These are phyloP conservation scores for Flaveria robusta DNA, from an alignment of 129 eudicot genomes.

Conservation along the genomic window DNA sequence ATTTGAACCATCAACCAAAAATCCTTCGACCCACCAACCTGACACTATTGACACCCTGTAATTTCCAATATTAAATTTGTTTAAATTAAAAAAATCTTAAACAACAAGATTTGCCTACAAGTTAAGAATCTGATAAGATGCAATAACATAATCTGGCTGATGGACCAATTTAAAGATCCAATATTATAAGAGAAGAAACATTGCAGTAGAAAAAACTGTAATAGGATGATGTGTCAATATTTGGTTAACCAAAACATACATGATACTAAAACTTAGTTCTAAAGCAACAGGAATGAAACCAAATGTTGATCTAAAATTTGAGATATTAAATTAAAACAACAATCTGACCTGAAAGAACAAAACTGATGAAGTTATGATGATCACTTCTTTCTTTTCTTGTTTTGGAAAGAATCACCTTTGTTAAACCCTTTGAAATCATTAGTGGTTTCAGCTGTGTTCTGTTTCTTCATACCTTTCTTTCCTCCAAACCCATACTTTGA, in stretches of 20 bases:
- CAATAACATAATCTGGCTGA: neutral
- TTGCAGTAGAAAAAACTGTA: neutral
- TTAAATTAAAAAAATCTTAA: no score
- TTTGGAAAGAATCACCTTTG: constrained; percentile 38
- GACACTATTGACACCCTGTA: no score
- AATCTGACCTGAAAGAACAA: constrained; percentile 27
- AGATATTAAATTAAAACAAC: constrained; percentile 10
- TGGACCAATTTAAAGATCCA: neutral
- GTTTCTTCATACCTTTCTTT: constrained; percentile 91
- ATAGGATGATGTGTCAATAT: neutral
- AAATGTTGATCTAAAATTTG: constrained; percentile 7
- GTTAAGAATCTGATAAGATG: neutral
- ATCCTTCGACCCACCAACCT: no score
- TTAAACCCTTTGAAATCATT: constrained; percentile 64
- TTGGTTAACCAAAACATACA: constrained; percentile 10
- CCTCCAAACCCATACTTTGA: constrained; percentile 83
- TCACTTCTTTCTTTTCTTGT: constrained; percentile 67
- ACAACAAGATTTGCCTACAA: neutral
- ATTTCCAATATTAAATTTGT: no score
- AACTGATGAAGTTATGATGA: neutral
- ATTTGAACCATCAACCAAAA: no score
- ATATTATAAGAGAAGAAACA: neutral
- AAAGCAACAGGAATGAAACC: constrained; percentile 13
- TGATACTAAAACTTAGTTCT: constrained; percentile 4
- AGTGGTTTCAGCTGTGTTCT: constrained; percentile 86